Percentiles rank a stretch among this genome's conserved stretches.
Conservation (phyloP, 2,329 filamentous ascomycete species). For the Sarocladium brachiariae region DNA sequence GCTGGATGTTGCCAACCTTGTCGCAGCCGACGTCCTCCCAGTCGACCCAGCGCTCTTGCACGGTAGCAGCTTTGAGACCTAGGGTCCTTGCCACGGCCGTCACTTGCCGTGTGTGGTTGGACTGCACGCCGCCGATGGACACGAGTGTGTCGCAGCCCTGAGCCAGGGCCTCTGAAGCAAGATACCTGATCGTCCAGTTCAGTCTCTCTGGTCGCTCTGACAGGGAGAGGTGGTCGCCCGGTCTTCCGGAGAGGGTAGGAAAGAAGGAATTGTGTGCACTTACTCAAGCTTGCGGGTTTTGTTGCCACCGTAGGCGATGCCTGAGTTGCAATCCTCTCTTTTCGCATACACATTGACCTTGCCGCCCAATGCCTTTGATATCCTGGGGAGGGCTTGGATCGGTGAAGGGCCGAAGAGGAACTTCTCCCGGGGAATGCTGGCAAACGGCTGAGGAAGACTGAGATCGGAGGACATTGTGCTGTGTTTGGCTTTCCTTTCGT, state of each 20-base stretch:
- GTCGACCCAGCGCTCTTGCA: constrained; percentile 63
- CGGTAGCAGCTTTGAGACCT: constrained; percentile 46
- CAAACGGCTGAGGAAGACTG: constrained; percentile 57
- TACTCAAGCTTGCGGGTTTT: constrained; percentile 42
- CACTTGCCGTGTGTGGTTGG: constrained; percentile 63
- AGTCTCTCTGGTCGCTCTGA: neutral
- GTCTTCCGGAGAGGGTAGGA: neutral
- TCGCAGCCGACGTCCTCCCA: constrained; percentile 53
- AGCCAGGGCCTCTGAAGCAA: constrained; percentile 54
- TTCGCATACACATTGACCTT: constrained; percentile 56
- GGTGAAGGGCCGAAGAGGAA: constrained; percentile 64
- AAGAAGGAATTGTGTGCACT: constrained; percentile 12
- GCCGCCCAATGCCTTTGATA: constrained; percentile 52
- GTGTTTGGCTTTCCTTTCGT: too few relatives aligned
- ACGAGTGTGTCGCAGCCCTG: constrained; percentile 55
- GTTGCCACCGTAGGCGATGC: constrained; percentile 29
- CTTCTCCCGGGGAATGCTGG: constrained; percentile 52
- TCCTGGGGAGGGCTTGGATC: constrained; percentile 59
- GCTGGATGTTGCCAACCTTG: constrained; percentile 64
- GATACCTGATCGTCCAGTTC: constrained; percentile 37
- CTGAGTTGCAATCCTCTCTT: constrained; percentile 20
- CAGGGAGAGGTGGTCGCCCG: too few relatives aligned
- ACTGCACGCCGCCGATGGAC: constrained; percentile 61
- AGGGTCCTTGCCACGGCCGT: constrained; percentile 53
- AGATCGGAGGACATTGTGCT: too few relatives aligned